Evolutionary conservation across 768 basidiomycete genomes (phyloP), one percentile per base, ranked within the genome.

Genomic region (Exidia glandulosa): DNA sequence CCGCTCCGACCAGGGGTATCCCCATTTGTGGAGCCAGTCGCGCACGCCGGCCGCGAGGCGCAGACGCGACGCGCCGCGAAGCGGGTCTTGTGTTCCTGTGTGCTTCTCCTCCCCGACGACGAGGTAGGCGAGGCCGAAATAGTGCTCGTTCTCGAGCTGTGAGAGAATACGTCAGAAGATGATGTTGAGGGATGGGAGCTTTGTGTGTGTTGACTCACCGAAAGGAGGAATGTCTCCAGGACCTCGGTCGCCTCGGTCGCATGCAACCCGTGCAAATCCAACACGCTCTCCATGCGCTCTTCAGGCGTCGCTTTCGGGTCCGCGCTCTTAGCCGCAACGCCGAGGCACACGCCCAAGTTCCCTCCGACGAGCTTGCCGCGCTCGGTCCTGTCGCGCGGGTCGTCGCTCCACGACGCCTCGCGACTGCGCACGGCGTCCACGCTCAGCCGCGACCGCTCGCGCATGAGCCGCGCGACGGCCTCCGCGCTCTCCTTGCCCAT

Each of bases 21-120:
- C 90, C 91, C 92, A 97, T 59, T 88, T 83, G 66, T 93, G 89
- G 52, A 97, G 73, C 87, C 88, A 95, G 67, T 93, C 90, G 62
- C 90, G 86, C 47, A 96, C 86, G 10, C 89, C 90, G 2, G 89
- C 82, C 13, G 90, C 89, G 5, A 97, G 78, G 12, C 94, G 85
- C 27, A 83, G 81, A 57, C 90, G 85, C 7, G 90, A 90, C 2
- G 90, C 84, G 30, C 92, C 92, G 37, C 93, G 81, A 13, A 77
- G 82, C 3, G 81, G 74, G 66, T 94, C 92, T 67, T 94, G 91
- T n/a, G 85, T 87, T 2, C 90, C 94, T 0, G 90, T 92, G 70
- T 97, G 95, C 72, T 94, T 95, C 72, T 95, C 91, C 74, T 97
- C 93, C 23, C 96, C 95, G 5, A 98, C 90, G 48, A 99, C 79